Percentiles rank a stretch among this genome's conserved stretches.
Conservation (phyloP, 1,139 yeast genomes). For the Blastobotrys malaysiensis region DNA sequence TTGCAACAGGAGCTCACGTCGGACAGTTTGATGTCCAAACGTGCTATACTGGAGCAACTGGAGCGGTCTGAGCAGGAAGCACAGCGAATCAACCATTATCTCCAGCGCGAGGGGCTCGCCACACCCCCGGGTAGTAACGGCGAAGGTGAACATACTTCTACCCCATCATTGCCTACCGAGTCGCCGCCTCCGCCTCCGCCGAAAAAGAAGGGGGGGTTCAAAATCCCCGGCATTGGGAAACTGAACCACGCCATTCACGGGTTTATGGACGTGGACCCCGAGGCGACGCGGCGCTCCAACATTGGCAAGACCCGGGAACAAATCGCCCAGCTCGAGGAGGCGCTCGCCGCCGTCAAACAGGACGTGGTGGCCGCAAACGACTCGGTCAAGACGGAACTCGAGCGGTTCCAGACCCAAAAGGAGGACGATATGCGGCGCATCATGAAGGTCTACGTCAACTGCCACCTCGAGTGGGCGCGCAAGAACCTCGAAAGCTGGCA, state of each 20-base stretch:
- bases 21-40: slow-evolving; percentile 45
- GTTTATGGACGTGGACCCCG: slow-evolving; percentile 67
- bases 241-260: slow-evolving; percentile 61
- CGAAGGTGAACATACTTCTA: too few relatives aligned
- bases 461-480: slow-evolving; percentile 63
- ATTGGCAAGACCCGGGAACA: slow-evolving; percentile 48
- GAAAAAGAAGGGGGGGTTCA: slow-evolving; percentile 35
- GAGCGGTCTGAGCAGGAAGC: slow-evolving; percentile 41
- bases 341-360: slow-evolving; percentile 51
- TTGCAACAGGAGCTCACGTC: slow-evolving; percentile 60
- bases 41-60: slow-evolving; percentile 32
- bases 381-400: slow-evolving; percentile 45
- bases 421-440: slow-evolving; percentile 44
- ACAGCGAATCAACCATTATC: slow-evolving; percentile 34
- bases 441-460: slow-evolving; percentile 50
- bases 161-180: slow-evolving; percentile 8
- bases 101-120: slow-evolving; percentile 21
- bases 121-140: neutral
- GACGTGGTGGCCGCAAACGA: slow-evolving; percentile 53
- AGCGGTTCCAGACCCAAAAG: slow-evolving; percentile 42
- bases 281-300: slow-evolving; percentile 54
- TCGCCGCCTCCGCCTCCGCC: slow-evolving; percentile 16
- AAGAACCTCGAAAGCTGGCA: slow-evolving; percentile 71
- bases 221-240: slow-evolving; percentile 45
- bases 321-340: slow-evolving; percentile 50